Base-by-base conservation (phyloP, 805 yeast genomes). In the Peterozyma toletana region DNA sequence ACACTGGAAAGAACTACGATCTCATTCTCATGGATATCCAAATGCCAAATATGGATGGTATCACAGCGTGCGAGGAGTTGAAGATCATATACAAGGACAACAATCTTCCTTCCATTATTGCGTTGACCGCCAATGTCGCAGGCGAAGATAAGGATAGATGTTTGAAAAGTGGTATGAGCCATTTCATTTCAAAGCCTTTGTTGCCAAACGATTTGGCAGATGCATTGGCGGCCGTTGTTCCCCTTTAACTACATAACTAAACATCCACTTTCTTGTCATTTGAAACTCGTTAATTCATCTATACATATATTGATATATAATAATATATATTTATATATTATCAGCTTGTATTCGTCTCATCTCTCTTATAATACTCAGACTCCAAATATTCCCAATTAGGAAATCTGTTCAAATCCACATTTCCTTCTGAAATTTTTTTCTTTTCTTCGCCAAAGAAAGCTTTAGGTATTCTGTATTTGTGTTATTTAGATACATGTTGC, bases 1-100 rank as follows among this genome's bases (percentile, higher is more conserved):
- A 53, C 1, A 55, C 56, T 4, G 62, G 64, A 11, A 52, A 58
- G 13, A 58, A 54, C 42, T 78, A 77, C 53, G 78, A 77, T 49
- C 65, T 74, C 34, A 69, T 79, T 15, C 60, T 79, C 35, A 71
- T 79, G 73, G 84, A 79, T 53, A 67, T 72, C 17, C 79, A 77
- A 40, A 67, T 77, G 68, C 78, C 80, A 7, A 58, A 68, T 14
- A 66, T 73, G 47, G 85, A 79, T 54, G 85, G 85, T 1, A 65
- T 76, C n/a, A 66, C 70, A 5, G 69, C 78, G 1, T 66, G 77
- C 0, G 56, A 55, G 9, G 75, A 70, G 43, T 53, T 73, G 34
- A 53, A 51, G 37, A 55, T 58, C 38, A 42, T 53, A 21, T 71
- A 70, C 42, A 33, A 33, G 1, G 58, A 53, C 9, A 48, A 50